Percentiles rank a stretch among this genome's conserved stretches.
These are phyloP conservation scores for Spathaspora passalidarum DNA, from an alignment of 805 yeast genomes.

Conservation along the genomic window DNA sequence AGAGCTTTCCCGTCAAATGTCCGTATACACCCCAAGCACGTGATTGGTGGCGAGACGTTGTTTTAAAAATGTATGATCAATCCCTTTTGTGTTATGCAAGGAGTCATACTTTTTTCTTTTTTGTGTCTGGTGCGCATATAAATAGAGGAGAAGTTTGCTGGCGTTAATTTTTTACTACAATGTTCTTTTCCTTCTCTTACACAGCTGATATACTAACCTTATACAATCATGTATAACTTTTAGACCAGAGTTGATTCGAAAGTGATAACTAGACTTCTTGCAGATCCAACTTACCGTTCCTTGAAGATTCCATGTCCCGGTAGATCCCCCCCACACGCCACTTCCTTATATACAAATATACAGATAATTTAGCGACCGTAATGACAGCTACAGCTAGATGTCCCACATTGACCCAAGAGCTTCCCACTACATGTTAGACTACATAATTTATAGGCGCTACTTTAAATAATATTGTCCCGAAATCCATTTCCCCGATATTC, in stretches of 20 bases:
- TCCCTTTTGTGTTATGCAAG: not conserved
- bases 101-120: not conserved
- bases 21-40: not conserved
- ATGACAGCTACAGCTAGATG: not conserved
- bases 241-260: constrained; percentile 1
- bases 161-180: not conserved
- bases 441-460: not conserved
- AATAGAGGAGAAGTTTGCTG: not conserved
- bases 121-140: not conserved
- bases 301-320: not conserved
- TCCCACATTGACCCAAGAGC: not conserved
- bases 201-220: not conserved
- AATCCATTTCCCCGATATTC: not conserved
- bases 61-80: not conserved
- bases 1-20: too few relatives aligned
- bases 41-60: not conserved
- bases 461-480: not conserved
- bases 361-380: not conserved
- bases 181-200: not conserved
- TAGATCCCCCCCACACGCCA: not conserved
- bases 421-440: not conserved
- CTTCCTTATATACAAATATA: constrained; percentile 1
- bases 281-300: not conserved
- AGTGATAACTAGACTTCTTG: not conserved
- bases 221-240: constrained; percentile 3